phyloP scores from a whole-genome alignment of 352 stramenopile genomes.

The Achlya hypogyna region DNA sequence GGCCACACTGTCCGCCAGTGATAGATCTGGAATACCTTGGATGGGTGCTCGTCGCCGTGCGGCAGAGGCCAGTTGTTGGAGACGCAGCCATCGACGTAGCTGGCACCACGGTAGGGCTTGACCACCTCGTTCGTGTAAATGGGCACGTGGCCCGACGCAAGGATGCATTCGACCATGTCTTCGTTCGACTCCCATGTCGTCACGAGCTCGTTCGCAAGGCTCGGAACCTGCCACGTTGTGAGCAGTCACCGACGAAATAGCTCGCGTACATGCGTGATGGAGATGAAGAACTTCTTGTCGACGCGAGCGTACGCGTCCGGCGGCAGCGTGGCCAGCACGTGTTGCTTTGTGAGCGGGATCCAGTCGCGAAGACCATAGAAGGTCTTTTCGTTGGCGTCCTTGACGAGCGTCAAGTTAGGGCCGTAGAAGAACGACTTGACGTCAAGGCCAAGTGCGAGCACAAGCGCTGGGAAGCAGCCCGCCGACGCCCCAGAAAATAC shows the following conservation, averaged over 20 bases:
- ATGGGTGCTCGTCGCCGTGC: constrained; percentile 35
- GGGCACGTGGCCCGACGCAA: constrained; percentile 55
- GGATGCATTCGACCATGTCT: constrained; percentile 71
- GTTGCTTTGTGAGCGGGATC: constrained; percentile 61
- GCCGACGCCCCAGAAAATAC: constrained; percentile 70
- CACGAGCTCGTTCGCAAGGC: constrained; percentile 52
- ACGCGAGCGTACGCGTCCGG: constrained; percentile 45
- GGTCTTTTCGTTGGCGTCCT: constrained; percentile 39
- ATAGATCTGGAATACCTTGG: constrained; percentile 76
- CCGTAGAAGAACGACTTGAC: constrained; percentile 77
- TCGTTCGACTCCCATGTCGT: constrained; percentile 57
- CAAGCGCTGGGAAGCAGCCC: constrained; percentile 53
- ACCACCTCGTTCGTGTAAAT: constrained; percentile 61
- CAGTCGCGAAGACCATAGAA: constrained; percentile 59
- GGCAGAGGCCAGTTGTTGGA: constrained; percentile 58
- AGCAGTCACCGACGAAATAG: not conserved
- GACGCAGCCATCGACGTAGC: constrained; percentile 57
- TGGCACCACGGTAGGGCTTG: constrained; percentile 52
- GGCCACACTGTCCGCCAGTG: constrained; percentile 71
- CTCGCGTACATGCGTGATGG: constrained; percentile 38
- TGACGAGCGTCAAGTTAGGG: constrained; percentile 57
- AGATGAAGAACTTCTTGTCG: constrained; percentile 66
- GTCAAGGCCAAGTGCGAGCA: constrained; percentile 50
- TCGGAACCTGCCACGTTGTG: constrained; percentile 20
- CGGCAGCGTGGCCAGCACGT: constrained; percentile 48